Conservation (phyloP, 306 rosid genomes). For the Canavalia gladiata region DNA sequence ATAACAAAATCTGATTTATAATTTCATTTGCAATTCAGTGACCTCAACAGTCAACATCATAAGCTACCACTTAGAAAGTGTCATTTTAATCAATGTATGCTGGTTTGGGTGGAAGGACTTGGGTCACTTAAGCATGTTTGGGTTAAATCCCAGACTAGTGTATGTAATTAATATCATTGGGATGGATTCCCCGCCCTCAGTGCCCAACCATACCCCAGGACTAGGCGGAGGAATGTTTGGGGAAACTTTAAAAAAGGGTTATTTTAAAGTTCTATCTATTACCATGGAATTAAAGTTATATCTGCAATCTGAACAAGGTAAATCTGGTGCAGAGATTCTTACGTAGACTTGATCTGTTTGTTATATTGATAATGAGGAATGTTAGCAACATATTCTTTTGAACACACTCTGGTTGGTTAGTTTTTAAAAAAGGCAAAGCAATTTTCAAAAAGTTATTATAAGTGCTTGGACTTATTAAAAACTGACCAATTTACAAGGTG, state of each 20-base stretch:
- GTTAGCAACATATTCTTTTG: no score
- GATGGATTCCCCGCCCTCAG: constrained; percentile 4
- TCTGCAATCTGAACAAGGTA: constrained; percentile 25
- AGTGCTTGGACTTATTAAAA: no score
- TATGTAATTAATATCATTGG: background rate
- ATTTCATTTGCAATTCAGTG: constrained; percentile 33
- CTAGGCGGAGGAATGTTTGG: background rate
- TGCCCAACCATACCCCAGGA: background rate
- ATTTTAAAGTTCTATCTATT: background rate
- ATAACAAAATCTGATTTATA: background rate
- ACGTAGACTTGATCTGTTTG: background rate
- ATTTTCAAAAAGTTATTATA: no score
- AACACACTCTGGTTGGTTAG: no score
- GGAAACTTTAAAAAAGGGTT: background rate
- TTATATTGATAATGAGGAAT: background rate
- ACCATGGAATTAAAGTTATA: background rate
- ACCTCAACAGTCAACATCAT: background rate
- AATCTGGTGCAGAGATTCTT: constrained; percentile 1
- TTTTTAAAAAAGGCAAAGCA: no score
- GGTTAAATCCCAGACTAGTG: constrained; percentile 8
- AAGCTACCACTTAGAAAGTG: background rate
- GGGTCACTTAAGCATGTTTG: background rate
- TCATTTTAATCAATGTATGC: background rate
- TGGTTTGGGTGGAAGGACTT: constrained; percentile 20
- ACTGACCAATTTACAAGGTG: no score